A percentile compares a stretch with the other conserved stretches of the same genome.
Conservation (phyloP, 805 yeast species). For the Metschnikowia continentalis region DNA sequence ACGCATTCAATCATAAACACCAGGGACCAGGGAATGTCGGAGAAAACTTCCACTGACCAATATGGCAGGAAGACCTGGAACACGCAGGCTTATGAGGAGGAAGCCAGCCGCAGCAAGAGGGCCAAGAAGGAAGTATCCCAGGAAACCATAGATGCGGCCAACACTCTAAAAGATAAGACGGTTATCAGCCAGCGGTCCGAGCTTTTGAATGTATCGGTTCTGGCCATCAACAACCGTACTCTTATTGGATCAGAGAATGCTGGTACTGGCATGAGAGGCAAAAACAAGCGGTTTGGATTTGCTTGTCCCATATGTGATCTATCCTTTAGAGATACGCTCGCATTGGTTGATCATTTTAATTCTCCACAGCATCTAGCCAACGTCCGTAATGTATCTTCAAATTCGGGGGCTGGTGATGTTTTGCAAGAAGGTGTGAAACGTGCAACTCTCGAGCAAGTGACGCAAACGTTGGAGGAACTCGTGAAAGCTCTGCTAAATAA, state of each 20-base stretch:
- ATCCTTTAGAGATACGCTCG: slow-evolving; percentile 78
- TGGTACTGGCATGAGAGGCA: slow-evolving; percentile 15
- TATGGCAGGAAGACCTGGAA: slow-evolving; percentile 75
- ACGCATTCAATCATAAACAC: neutral
- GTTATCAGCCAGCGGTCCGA: slow-evolving; percentile 28
- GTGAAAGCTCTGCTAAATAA: slow-evolving; percentile 23
- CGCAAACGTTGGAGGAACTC: slow-evolving; percentile 25
- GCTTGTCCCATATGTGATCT: slow-evolving; percentile 76
- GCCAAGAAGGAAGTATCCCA: slow-evolving; percentile 1
- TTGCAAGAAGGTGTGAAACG: slow-evolving; percentile 34
- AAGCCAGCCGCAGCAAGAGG: slow-evolving; percentile 33
- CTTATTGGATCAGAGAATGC: slow-evolving; percentile 23
- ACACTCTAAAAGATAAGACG: slow-evolving; percentile 5
- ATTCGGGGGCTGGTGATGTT: slow-evolving; percentile 16
- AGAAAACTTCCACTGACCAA: slow-evolving; percentile 33
- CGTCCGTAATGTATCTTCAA: slow-evolving; percentile 22
- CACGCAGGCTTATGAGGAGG: slow-evolving; percentile 55
- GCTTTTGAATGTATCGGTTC: slow-evolving; percentile 28
- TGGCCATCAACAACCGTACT: slow-evolving; percentile 33
- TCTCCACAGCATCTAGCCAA: slow-evolving; percentile 54
- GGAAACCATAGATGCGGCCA: slow-evolving; percentile 4
- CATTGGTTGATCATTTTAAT: slow-evolving; percentile 79
- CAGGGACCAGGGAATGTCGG: slow-evolving; percentile 10
- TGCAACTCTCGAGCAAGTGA: slow-evolving; percentile 34
- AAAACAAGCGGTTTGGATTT: slow-evolving; percentile 73